These are phyloP conservation scores for Clitopilus passeckerianus DNA, from an alignment of 768 basidiomycete species.

Conservation along the genomic window DNA sequence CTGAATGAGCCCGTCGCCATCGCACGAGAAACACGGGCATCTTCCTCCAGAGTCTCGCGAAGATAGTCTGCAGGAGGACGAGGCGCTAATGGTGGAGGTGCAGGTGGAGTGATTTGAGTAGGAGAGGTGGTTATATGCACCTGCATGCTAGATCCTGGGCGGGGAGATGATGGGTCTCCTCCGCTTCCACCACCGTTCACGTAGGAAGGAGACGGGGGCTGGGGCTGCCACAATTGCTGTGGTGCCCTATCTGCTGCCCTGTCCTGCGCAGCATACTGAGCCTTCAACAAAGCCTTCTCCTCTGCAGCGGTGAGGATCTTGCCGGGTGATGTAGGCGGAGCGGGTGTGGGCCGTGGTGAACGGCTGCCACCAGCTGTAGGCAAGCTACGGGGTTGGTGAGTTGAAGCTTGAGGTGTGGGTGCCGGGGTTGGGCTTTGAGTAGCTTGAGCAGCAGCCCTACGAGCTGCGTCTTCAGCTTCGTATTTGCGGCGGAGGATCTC, in stretches of 20 bases:
- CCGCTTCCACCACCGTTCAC: slow-evolving; percentile 19
- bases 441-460: slow-evolving; percentile 9
- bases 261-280: slow-evolving; percentile 60
- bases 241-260: slow-evolving; percentile 6
- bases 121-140: background rate
- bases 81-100: slow-evolving; percentile 71
- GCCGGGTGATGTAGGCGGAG: slow-evolving; percentile 23
- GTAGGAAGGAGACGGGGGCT: slow-evolving; percentile 3
- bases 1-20: slow-evolving; percentile 27
- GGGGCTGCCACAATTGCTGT: slow-evolving; percentile 15
- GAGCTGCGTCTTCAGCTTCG: slow-evolving; percentile 46
- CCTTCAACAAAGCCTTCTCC: slow-evolving; percentile 69
- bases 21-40: slow-evolving; percentile 47
- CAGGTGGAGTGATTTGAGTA: slow-evolving; percentile 19
- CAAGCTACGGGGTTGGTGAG: slow-evolving; percentile 7
- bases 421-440: slow-evolving; percentile 9
- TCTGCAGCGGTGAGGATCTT: slow-evolving; percentile 62
- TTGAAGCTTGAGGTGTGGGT: slow-evolving; percentile 11
- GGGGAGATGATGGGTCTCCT: slow-evolving; percentile 8
- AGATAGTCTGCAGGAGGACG: slow-evolving; percentile 79
- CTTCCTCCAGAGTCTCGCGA: slow-evolving; percentile 75
- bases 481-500: slow-evolving; percentile 50
- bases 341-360: slow-evolving; percentile 27
- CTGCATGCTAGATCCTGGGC: slow-evolving; percentile 10
- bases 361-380: background rate